These are phyloP conservation scores for Saccharomycopsis oosterbeekiorum DNA, from an alignment of 805 yeast genomes.

Conservation along the genomic window DNA sequence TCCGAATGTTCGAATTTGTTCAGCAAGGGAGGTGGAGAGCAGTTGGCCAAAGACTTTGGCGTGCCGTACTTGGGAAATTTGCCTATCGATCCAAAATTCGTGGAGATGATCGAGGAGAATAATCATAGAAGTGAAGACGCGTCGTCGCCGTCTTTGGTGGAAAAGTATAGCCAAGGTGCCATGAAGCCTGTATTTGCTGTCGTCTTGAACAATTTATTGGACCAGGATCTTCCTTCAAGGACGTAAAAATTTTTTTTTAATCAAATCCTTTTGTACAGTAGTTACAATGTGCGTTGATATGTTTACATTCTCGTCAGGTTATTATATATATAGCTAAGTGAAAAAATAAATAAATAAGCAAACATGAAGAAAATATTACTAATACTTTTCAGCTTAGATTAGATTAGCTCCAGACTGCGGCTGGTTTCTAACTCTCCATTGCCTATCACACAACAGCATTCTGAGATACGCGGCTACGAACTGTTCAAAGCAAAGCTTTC, in stretches of 20 bases:
- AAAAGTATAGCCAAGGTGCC: constrained; percentile 28
- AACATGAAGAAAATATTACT: no score
- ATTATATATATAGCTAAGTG: no score
- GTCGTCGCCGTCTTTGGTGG: constrained; percentile 22
- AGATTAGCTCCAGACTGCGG: no score
- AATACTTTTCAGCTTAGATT: no score
- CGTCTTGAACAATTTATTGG: constrained; percentile 33
- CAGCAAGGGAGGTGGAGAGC: constrained; percentile 85
- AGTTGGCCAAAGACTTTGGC: constrained; percentile 49
- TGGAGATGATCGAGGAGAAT: constrained; percentile 72
- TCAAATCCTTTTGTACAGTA: background rate
- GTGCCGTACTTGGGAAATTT: constrained; percentile 74
- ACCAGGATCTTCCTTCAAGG: constrained; percentile 23
- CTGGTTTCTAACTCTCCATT: no score
- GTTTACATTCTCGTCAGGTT: no score
- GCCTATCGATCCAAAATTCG: constrained; percentile 91
- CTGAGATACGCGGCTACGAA: no score
- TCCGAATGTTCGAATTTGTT: constrained; percentile 87
- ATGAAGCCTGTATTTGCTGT: constrained; percentile 33
- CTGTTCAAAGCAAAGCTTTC: background rate
- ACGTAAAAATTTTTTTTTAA: background rate
- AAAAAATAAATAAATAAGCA: no score
- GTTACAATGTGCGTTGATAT: background rate
- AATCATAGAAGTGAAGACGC: constrained; percentile 26
- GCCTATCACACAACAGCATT: no score